Evolutionary conservation across 306 rosid genomes (phyloP).

Genomic region (Dryas octopetala): DNA sequence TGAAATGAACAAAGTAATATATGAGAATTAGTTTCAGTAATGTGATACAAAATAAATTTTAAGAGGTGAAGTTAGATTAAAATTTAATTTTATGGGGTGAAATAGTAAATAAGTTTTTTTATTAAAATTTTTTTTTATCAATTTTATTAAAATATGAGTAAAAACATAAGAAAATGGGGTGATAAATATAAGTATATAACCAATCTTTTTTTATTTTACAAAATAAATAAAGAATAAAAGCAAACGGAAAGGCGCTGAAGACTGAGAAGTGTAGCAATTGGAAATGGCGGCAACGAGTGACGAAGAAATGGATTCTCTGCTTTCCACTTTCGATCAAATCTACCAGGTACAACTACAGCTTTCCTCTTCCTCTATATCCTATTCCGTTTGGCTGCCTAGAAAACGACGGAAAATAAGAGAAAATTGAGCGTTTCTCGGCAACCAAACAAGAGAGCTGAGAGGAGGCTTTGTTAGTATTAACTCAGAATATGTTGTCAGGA

Average conservation of each 20-base stretch:
- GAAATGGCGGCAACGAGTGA: slow-evolving; percentile 64
- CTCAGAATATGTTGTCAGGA: slow-evolving; percentile 34
- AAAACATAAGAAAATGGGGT: too few relatives aligned
- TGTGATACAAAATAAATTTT: too few relatives aligned
- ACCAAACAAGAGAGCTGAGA: slow-evolving; percentile 8
- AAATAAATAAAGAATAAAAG: not conserved
- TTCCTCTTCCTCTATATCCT: not conserved
- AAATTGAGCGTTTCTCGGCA: slow-evolving; percentile 2
- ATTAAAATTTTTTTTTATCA: too few relatives aligned
- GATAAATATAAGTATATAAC: too few relatives aligned
- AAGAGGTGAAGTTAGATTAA: too few relatives aligned
- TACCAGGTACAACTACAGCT: slow-evolving; percentile 57
- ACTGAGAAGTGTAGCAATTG: not conserved
- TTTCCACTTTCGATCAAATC: slow-evolving; percentile 54
- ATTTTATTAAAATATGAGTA: too few relatives aligned
- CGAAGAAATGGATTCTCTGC: slow-evolving; percentile 57
- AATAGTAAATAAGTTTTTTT: too few relatives aligned
- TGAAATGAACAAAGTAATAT: too few relatives aligned
- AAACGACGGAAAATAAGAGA: not conserved
- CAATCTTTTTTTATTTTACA: too few relatives aligned
- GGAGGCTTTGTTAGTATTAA: not conserved
- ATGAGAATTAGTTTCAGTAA: too few relatives aligned
- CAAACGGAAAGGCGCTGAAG: too few relatives aligned
- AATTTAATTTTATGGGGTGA: too few relatives aligned
- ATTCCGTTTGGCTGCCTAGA: slow-evolving; percentile 17